Conservation (phyloP, 352 stramenopile species). For the Phytophthora chlamydospora region DNA sequence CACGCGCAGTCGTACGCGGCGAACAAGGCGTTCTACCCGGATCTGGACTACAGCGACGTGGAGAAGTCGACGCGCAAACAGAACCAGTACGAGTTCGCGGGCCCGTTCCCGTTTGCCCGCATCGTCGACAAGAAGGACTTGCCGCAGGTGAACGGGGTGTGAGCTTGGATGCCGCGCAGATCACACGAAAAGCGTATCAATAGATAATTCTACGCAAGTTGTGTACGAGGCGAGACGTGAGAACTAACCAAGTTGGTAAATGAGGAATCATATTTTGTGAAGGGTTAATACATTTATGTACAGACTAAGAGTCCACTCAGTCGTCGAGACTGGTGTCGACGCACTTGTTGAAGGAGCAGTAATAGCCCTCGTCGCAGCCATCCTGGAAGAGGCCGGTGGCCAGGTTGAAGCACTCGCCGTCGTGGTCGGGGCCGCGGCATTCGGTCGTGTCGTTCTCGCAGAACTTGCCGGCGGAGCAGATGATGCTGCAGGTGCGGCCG, state of each 20-base stretch:
- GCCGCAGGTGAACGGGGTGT: constrained; percentile 17
- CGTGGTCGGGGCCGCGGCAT: constrained; percentile 26
- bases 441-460: constrained; percentile 27
- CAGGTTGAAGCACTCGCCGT: constrained; percentile 49
- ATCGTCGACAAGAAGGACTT: constrained; percentile 55
- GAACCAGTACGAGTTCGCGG: constrained; percentile 68
- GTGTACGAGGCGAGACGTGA: too few relatives aligned
- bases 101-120: constrained; percentile 70
- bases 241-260: too few relatives aligned
- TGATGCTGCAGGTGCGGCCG: constrained; percentile 13
- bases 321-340: constrained; percentile 24
- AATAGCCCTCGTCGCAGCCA: constrained; percentile 27
- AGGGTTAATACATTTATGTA: not conserved
- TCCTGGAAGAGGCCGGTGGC: constrained; percentile 28
- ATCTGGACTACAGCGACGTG: constrained; percentile 68
- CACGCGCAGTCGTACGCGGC: constrained; percentile 66
- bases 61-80: constrained; percentile 67
- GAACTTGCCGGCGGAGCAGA: constrained; percentile 24
- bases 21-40: constrained; percentile 54
- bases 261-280: too few relatives aligned
- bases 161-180: not conserved
- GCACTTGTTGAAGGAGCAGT: constrained; percentile 37
- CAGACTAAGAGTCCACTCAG: constrained; percentile 1
- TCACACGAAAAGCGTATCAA: too few relatives aligned
- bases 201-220: too few relatives aligned